Evolutionary conservation across 495 filamentous ascomycete genomes (phyloP).

Genomic region (Talaromyces proteolyticus): DNA sequence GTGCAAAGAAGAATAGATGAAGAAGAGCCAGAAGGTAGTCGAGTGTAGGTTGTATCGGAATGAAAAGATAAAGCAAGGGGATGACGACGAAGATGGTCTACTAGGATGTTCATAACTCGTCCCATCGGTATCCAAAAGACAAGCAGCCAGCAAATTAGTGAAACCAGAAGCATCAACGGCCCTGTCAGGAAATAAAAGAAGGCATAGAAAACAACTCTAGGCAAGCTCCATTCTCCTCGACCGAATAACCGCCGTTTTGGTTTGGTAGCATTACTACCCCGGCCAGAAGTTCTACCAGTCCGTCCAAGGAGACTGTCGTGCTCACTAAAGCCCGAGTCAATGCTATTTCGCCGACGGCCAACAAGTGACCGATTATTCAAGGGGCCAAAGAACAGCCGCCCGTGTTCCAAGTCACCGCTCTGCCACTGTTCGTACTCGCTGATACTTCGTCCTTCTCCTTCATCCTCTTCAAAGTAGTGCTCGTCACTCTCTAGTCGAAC

Average conservation of each 20-base stretch:
- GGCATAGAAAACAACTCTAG: constrained; percentile 89
- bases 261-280: constrained; percentile 45
- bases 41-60: constrained; percentile 70
- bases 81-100: constrained; percentile 88
- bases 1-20: constrained; percentile 93
- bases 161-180: constrained; percentile 81
- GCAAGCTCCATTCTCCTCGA: constrained; percentile 90
- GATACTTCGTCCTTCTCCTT: constrained; percentile 98
- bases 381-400: constrained; percentile 92
- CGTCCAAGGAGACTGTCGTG: constrained; percentile 85
- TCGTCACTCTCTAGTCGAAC: constrained; percentile 91
- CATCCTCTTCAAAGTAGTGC: constrained; percentile 89
- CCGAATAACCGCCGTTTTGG: constrained; percentile 89
- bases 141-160: constrained; percentile 85
- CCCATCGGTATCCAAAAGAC: constrained; percentile 99
- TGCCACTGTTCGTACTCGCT: constrained; percentile 99
- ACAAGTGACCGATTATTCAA: constrained; percentile 71
- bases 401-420: constrained; percentile 92
- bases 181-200: constrained; percentile 95
- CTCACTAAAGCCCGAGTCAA: constrained; percentile 76
- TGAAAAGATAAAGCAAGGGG: constrained; percentile 91
- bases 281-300: constrained; percentile 40
- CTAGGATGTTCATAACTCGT: constrained; percentile 83
- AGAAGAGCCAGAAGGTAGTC: constrained; percentile 60
- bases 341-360: constrained; percentile 80